Conservation (phyloP, 202 grass and related monocot genomes). For the Zoysia matrella region DNA sequence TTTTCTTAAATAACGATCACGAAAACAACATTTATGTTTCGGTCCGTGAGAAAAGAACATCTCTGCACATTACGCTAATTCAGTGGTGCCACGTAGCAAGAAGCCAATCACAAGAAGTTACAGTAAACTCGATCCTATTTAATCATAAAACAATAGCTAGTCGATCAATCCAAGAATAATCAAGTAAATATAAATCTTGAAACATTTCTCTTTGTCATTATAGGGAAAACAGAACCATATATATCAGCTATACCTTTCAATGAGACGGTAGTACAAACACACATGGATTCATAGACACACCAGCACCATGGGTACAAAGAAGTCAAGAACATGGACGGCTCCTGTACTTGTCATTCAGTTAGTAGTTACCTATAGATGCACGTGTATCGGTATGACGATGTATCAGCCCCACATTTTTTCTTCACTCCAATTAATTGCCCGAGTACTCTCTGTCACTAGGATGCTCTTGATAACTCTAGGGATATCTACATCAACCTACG, state of each 20-base stretch:
- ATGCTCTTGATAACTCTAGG: conserved; percentile 35
- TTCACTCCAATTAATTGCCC: conserved; percentile 38
- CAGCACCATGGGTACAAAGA: background rate
- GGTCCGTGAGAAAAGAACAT: conserved; percentile 16
- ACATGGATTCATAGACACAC: conserved; percentile 36
- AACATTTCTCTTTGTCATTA: background rate
- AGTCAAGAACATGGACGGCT: conserved; percentile 27
- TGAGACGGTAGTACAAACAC: background rate
- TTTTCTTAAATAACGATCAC: conserved; percentile 24
- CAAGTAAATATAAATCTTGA: background rate
- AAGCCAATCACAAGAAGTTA: conserved; percentile 2
- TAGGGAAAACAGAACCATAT: conserved; percentile 4
- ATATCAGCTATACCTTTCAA: background rate
- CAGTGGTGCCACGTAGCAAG: background rate
- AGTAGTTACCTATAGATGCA: conserved; percentile 13
- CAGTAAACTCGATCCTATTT: background rate
- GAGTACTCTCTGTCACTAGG: background rate
- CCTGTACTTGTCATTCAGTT: conserved; percentile 44
- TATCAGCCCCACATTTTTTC: conserved; percentile 33
- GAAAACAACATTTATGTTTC: conserved; percentile 39
- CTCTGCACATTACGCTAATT: background rate
- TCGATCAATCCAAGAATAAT: background rate
- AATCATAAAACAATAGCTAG: background rate
- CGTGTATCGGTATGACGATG: background rate
- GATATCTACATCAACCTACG: conserved; percentile 50